Evolutionary conservation across 2,329 filamentous ascomycete species (phyloP).

Genomic region (Alternaria arborescens): DNA sequence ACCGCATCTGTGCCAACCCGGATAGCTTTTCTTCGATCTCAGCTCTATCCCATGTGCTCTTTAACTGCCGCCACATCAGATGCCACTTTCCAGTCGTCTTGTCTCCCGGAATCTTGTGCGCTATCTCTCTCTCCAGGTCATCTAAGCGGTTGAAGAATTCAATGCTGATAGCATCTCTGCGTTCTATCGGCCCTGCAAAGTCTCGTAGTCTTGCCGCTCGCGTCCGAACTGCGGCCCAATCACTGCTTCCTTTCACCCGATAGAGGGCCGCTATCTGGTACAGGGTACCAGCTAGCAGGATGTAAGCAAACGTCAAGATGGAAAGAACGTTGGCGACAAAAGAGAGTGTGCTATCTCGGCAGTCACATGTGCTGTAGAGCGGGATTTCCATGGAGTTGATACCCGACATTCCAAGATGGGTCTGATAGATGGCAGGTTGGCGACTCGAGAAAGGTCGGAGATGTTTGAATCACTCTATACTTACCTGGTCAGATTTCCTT

Average conservation of each 20-base stretch:
- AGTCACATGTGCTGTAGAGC: background rate
- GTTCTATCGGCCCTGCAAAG: background rate
- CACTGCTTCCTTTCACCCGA: background rate
- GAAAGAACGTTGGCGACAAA: no score
- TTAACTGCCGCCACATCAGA: slow-evolving; percentile 3
- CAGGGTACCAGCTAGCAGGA: no score
- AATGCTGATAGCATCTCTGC: background rate
- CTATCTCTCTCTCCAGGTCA: background rate
- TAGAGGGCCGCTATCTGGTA: no score
- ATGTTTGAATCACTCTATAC: no score
- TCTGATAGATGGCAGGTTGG: no score
- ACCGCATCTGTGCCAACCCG: background rate
- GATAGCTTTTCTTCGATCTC: background rate
- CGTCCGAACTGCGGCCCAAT: background rate
- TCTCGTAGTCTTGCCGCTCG: background rate
- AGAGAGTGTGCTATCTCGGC: no score
- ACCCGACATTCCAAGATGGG: no score
- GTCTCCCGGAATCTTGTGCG: background rate
- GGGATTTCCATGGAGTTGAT: no score
- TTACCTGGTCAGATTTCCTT: no score
- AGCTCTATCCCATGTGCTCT: background rate
- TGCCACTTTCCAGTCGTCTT: background rate
- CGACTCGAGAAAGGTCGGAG: no score
- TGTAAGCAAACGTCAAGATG: no score
- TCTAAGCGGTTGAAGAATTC: no score